These are phyloP conservation scores for Pyrenochaeta sp. DNA, from an alignment of 2,329 filamentous ascomycete species.

Conservation along the genomic window DNA sequence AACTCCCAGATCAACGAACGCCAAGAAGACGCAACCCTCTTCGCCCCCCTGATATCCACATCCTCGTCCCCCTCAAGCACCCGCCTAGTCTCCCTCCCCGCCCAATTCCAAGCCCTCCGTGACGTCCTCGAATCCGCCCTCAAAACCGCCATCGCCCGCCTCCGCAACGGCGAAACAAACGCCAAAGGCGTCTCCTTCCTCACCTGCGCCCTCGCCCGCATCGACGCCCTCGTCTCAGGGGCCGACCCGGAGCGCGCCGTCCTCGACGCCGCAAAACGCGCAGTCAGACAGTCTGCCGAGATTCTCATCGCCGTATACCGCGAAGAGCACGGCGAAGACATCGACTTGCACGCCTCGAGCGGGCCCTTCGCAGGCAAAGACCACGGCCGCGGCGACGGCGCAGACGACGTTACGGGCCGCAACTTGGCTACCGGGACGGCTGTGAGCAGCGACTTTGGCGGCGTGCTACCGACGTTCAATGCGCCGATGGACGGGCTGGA, in stretches of 20 bases:
- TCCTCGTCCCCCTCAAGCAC: not conserved
- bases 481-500: conserved; percentile 2
- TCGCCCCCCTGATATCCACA: conserved; percentile 14
- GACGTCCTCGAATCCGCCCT: conserved; percentile 14
- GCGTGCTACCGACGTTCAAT: not conserved
- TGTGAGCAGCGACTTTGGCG: not conserved
- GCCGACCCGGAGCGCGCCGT: conserved; percentile 24
- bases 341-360: conserved; percentile 19
- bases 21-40: conserved; percentile 5
- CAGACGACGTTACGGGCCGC: conserved; percentile 3
- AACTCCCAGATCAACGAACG: conserved; percentile 30
- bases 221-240: conserved; percentile 29
- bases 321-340: conserved; percentile 28
- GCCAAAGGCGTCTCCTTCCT: conserved; percentile 32
- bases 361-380: conserved; percentile 5
- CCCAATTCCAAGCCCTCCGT: conserved; percentile 21
- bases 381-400: conserved; percentile 20
- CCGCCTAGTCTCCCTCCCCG: conserved; percentile 6
- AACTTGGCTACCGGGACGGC: not conserved
- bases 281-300: conserved; percentile 13
- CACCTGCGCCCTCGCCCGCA: conserved; percentile 26
- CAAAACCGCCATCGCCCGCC: conserved; percentile 14
- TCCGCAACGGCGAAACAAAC: conserved; percentile 36
- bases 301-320: conserved; percentile 26
- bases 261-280: conserved; percentile 24